Evolutionary conservation across 2,329 filamentous ascomycete species (phyloP), one percentile per base, ranked within the genome.

Genomic region (Penicillium olsonii): DNA sequence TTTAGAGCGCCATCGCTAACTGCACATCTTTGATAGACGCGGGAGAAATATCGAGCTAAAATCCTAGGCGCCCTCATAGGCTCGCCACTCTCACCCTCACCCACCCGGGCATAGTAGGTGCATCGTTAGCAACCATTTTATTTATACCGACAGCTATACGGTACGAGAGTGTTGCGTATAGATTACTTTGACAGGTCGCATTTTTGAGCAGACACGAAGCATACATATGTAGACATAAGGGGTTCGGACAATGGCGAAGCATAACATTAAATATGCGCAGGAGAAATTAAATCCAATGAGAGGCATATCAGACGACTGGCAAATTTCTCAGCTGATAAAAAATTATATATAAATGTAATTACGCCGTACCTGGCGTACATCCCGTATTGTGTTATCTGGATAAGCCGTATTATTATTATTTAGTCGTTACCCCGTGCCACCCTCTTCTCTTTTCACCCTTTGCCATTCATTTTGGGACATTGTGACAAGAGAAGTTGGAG

Each of bases 401-500:
- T 48, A 48, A 48, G 45, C 39, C 45, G 45, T 48, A 48, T 44
- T 48, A 49, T 57, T 56, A 53, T 50, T 60, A 60, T 60, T 61
- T 52, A 56, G 55, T 61, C 59, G 52, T 65, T 60, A 56, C 53
- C 50, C 57, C 57, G 56, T 59, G 47, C 53, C 52, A 53, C 51
- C 48, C 42, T 45, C 49, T 47, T 46, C 37, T 34, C 39, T 37
- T 40, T 43, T 41, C 35, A 29, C 50, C 37, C 49, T 50, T 35
- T 51, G 39, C 38, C 47, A 44, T 41, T 46, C 34, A 38, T 38
- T 41, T 45, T 39, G 45, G 31, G 40, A 33, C 26, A 29, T 40
- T 37, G 31, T 37, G 20, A 18, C 27, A 20, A 35, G 37, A 43
- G 18, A 34, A 42, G 18, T n/a, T 47, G 17, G 22, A 43, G 31